phyloP scores from a whole-genome alignment of 257 asterid genomes.

The Verbena officinalis region DNA sequence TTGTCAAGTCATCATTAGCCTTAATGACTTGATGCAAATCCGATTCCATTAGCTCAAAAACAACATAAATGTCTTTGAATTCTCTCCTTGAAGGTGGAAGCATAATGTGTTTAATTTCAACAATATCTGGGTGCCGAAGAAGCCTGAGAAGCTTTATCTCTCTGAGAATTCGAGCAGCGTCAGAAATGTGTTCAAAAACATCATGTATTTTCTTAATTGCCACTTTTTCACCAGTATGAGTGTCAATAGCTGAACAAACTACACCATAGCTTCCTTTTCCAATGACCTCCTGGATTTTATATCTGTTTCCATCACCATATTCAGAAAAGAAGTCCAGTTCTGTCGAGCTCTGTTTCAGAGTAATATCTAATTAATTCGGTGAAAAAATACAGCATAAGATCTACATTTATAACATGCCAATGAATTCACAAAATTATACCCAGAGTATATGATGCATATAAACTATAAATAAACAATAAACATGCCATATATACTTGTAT shows the following conservation, averaged over 20 bases:
- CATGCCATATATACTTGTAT: not conserved
- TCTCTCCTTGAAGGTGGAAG: constrained; percentile 90
- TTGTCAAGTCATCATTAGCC: constrained; percentile 88
- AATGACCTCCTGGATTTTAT: constrained; percentile 75
- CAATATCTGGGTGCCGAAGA: constrained; percentile 82
- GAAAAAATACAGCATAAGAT: constrained; percentile 4
- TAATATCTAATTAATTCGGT: constrained; percentile 1
- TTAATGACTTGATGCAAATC: constrained; percentile 93
- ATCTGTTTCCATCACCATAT: constrained; percentile 90
- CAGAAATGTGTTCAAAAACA: constrained; percentile 79
- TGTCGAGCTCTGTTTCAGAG: constrained; percentile 58
- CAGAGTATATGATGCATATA: not conserved
- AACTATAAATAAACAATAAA: not conserved
- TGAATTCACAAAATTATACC: too few relatives aligned
- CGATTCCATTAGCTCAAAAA: constrained; percentile 93
- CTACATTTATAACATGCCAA: constrained; percentile 17
- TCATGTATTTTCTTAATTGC: constrained; percentile 78
- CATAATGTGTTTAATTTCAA: constrained; percentile 81
- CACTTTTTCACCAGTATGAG: too few relatives aligned
- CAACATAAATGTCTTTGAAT: too few relatives aligned
- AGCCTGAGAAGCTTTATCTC: constrained; percentile 89
- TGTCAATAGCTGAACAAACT: constrained; percentile 81
- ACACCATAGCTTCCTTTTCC: constrained; percentile 94
- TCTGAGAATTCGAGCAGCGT: constrained; percentile 84
- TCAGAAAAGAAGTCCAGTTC: constrained; percentile 95